Evolutionary conservation across 108 stramenopile genomes (phyloP).

Genomic region (Nitzschia sp.): DNA sequence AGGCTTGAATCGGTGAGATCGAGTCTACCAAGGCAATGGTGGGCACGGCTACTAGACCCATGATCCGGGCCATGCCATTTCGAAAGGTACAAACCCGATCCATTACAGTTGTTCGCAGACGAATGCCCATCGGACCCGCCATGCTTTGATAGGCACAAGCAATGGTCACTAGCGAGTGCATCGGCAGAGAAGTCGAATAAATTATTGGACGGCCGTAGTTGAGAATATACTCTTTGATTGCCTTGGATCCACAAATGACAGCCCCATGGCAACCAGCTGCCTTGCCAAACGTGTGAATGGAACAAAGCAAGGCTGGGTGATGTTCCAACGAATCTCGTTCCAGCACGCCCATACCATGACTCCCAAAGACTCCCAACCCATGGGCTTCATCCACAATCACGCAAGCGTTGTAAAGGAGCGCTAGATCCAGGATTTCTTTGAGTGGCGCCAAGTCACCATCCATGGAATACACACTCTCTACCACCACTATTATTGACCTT

Average conservation of each 20-base stretch:
- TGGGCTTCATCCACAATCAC: constrained; percentile 94
- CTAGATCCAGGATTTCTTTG: constrained; percentile 63
- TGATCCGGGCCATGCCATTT: constrained; percentile 14
- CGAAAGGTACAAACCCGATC: constrained; percentile 41
- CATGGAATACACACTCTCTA: constrained; percentile 98
- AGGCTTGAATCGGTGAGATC: constrained; percentile 92
- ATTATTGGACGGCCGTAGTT: constrained; percentile 96
- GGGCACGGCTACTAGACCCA: not conserved
- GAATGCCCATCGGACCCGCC: constrained; percentile 52
- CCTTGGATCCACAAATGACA: constrained; percentile 65
- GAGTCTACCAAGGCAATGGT: constrained; percentile 48
- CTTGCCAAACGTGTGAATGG: constrained; percentile 96
- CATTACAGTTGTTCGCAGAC: constrained; percentile 44
- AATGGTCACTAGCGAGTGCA: constrained; percentile 83
- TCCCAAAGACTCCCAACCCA: constrained; percentile 79
- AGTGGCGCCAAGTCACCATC: constrained; percentile 96
- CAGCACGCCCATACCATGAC: constrained; percentile 82
- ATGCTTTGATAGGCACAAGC: constrained; percentile 80
- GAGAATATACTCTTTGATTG: constrained; percentile 71
- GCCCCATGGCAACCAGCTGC: constrained; percentile 97
- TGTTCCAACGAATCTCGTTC: constrained; percentile 66
- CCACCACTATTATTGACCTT: constrained; percentile 67
- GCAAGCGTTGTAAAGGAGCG: constrained; percentile 51
- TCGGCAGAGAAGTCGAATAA: constrained; percentile 91
- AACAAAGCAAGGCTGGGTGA: constrained; percentile 83